phyloP scores from a whole-genome alignment of 257 asterid genomes.

The Solanum ahanhuiri region DNA sequence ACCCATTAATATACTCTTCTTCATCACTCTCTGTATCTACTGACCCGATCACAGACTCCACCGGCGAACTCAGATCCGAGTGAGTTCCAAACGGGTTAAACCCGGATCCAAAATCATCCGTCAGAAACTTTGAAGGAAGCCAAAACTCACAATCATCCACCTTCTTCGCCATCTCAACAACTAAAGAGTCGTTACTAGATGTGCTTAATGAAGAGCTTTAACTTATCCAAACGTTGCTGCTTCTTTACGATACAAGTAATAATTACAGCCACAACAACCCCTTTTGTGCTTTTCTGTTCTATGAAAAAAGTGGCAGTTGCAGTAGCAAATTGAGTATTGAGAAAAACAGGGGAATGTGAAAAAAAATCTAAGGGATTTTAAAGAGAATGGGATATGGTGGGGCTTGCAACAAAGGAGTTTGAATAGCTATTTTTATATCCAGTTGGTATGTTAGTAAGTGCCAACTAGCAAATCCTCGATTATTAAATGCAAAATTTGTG shows the following conservation, averaged over 20 bases:
- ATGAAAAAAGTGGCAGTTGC: not conserved
- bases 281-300: not conserved
- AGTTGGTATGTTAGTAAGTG: not conserved
- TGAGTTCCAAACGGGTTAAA: slow-evolving; percentile 6
- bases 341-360: not conserved
- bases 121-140: slow-evolving; percentile 34
- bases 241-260: slow-evolving; percentile 8
- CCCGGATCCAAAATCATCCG: slow-evolving; percentile 10
- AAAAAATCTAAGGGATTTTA: not conserved
- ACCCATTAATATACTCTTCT: slow-evolving; percentile 42
- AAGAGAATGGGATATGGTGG: not conserved
- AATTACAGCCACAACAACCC: not conserved
- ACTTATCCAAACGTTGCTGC: slow-evolving; percentile 1
- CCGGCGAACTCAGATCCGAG: slow-evolving; percentile 60
- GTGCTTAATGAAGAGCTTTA: not conserved
- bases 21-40: slow-evolving; percentile 67
- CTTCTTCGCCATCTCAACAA: slow-evolving; percentile 12
- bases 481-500: not conserved
- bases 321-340: not conserved
- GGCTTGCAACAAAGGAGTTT: not conserved
- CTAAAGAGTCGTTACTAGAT: not conserved
- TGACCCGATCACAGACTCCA: slow-evolving; percentile 43
- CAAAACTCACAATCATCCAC: slow-evolving; percentile 22
- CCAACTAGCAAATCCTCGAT: not conserved
- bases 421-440: not conserved